phyloP scores from a whole-genome alignment of 2,329 filamentous ascomycete species.

The Diaporthe nobilis region DNA sequence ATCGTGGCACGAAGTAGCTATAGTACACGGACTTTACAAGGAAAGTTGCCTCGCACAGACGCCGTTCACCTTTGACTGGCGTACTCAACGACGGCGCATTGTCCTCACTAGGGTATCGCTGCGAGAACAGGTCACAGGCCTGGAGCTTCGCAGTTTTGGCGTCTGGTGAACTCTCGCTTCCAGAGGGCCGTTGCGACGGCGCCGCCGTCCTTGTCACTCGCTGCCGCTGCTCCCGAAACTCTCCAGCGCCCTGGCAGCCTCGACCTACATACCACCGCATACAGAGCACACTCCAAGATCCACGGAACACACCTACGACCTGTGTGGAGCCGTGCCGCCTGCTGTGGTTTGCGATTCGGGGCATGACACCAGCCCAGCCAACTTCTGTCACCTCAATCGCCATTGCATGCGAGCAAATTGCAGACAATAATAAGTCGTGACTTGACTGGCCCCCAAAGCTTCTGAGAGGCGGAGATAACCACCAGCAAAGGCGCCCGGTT shows the following conservation, averaged over 20 bases:
- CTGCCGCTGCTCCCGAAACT: conserved; percentile 24
- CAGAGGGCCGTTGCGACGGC: conserved; percentile 30
- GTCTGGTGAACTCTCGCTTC: conserved; percentile 15
- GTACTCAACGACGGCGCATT: conserved; percentile 17
- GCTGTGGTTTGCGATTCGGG: conserved; percentile 3
- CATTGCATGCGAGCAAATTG: neutral
- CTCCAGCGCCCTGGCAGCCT: conserved; percentile 30
- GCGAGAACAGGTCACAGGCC: conserved; percentile 18
- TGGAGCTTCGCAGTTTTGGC: conserved; percentile 26
- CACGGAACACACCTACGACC: neutral
- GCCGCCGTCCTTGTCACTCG: conserved; percentile 32
- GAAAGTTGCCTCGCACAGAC: conserved; percentile 31
- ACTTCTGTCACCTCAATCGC: neutral
- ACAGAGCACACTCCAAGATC: neutral
- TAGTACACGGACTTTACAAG: conserved; percentile 13
- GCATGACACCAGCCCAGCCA: neutral
- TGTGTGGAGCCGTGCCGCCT: conserved; percentile 15
- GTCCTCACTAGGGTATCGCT: conserved; percentile 20
- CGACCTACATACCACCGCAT: conserved; percentile 3
- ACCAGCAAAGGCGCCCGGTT: conserved; percentile 16
- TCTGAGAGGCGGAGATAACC: conserved; percentile 10
- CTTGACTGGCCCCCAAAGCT: neutral
- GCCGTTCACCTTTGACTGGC: conserved; percentile 22
- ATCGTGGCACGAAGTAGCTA: neutral
- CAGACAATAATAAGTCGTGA: neutral